A percentile compares a stretch with the other conserved stretches of the same genome.
Conservation (phyloP, 305 asterid species). For the Ilex paraguariensis region DNA sequence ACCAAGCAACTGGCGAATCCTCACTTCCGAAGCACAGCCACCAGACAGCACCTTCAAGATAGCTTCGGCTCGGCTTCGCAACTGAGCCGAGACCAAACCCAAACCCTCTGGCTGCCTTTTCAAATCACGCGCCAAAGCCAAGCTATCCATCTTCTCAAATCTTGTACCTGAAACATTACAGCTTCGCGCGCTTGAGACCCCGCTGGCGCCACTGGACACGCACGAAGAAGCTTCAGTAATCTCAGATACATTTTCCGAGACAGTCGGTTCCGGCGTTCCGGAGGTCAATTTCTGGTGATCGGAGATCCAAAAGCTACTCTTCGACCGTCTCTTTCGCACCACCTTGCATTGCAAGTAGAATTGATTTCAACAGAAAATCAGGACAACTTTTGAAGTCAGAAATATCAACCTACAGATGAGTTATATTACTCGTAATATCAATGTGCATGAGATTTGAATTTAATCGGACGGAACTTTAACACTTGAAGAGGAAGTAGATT, state of each 20-base stretch:
- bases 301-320: slow-evolving; percentile 38
- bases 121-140: slow-evolving; percentile 7
- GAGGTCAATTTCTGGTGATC: slow-evolving; percentile 35
- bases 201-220: slow-evolving; percentile 39
- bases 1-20: slow-evolving; percentile 78
- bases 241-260: slow-evolving; percentile 10
- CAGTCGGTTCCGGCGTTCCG: slow-evolving; percentile 20
- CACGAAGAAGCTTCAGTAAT: slow-evolving; percentile 46
- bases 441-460: too few relatives aligned
- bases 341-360: slow-evolving; percentile 28
- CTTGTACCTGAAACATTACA: not conserved
- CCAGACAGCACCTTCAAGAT: slow-evolving; percentile 50
- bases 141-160: not conserved
- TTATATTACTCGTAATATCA: not conserved
- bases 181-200: slow-evolving; percentile 32
- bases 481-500: too few relatives aligned
- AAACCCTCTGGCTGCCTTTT: slow-evolving; percentile 35
- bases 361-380: not conserved
- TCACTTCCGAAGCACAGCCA: slow-evolving; percentile 74
- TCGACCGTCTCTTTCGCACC: slow-evolving; percentile 69
- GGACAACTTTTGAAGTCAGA: not conserved
- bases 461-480: too few relatives aligned
- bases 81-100: slow-evolving; percentile 44
- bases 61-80: slow-evolving; percentile 68
- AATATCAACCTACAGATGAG: not conserved